Evolutionary conservation across 257 asterid genomes (phyloP), one percentile per base, ranked within the genome.

Genomic region (Plantago major): DNA sequence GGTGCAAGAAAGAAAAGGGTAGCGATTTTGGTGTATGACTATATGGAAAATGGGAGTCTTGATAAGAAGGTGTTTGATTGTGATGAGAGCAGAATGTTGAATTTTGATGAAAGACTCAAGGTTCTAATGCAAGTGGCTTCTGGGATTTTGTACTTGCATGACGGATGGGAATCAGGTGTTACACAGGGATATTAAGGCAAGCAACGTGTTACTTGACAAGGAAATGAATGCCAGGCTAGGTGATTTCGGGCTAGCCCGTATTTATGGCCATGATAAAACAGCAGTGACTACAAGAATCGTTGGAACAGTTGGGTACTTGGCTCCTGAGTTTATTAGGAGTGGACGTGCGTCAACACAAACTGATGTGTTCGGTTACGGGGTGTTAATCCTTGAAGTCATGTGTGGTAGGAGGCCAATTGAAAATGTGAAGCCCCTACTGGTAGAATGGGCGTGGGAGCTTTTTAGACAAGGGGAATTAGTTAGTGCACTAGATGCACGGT

Each of bases 171-270:
- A 66, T 50, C 72, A 69, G 55, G 88, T 84, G 42, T 57, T 68
- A n/a, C n/a, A n/a, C n/a, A n/a, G n/a, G n/a, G n/a, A n/a, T n/a
- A n/a, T n/a, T n/a, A n/a, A n/a, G n/a, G 71, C 88, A 13, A 79
- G 81, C 55, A 84, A 84, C 50, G 88, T 84, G 15, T 77, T 84
- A 57, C 91, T 84, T 7, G 91, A 84, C 52, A 75, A 61, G 52
- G 82, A 84, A 10, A 84, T 79, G 88, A 81, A 76, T 60, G 88
- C 88, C 4, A 75, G 79, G 40, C 48, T 84, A 42, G 84, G 91
- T 15, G 91, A 84, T 69, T 84, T 84, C 22, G 91, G 91, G 42
- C 28, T 84, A 4, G 92, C 92, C 46, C 63, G 82, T 43, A 77
- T 79, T 78, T 84, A 84, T n/a, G 81, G 64, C 26, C 84, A 79